Evolutionary conservation across 495 filamentous ascomycete species (phyloP).

Genomic region (Aspergillus cristatus): DNA sequence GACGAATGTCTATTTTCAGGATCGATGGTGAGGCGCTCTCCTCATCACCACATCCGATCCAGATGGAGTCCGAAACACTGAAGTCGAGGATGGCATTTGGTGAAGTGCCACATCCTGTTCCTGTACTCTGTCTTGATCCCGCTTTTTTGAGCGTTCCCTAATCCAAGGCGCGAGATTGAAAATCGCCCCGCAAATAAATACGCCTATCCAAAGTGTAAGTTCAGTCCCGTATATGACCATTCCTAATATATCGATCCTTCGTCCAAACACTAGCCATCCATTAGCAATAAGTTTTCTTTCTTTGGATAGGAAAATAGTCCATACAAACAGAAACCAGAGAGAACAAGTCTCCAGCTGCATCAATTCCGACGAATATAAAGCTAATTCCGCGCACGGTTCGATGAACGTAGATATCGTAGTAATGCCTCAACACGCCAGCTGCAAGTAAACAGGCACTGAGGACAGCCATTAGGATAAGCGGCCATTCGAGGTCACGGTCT

Average conservation of each 20-base stretch:
- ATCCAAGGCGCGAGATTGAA: slow-evolving; percentile 52
- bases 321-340: slow-evolving; percentile 48
- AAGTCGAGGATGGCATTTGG: slow-evolving; percentile 46
- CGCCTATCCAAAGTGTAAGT: slow-evolving; percentile 50
- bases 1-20: too few relatives aligned
- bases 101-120: slow-evolving; percentile 28
- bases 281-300: slow-evolving; percentile 2
- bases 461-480: slow-evolving; percentile 50
- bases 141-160: not conserved
- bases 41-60: slow-evolving; percentile 16
- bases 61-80: slow-evolving; percentile 45
- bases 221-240: slow-evolving; percentile 55
- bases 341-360: slow-evolving; percentile 54
- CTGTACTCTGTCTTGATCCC: too few relatives aligned
- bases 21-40: too few relatives aligned
- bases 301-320: not conserved
- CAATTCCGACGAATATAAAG: slow-evolving; percentile 56
- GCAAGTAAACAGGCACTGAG: slow-evolving; percentile 48
- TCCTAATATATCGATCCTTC: slow-evolving; percentile 43
- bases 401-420: slow-evolving; percentile 50
- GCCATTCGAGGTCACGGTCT: slow-evolving; percentile 34
- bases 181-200: slow-evolving; percentile 50
- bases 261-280: slow-evolving; percentile 40
- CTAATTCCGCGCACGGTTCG: slow-evolving; percentile 55
- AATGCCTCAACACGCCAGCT: slow-evolving; percentile 45